Base-by-base conservation (phyloP, 345 rosid species). In the Melaleuca quinquenervia region DNA sequence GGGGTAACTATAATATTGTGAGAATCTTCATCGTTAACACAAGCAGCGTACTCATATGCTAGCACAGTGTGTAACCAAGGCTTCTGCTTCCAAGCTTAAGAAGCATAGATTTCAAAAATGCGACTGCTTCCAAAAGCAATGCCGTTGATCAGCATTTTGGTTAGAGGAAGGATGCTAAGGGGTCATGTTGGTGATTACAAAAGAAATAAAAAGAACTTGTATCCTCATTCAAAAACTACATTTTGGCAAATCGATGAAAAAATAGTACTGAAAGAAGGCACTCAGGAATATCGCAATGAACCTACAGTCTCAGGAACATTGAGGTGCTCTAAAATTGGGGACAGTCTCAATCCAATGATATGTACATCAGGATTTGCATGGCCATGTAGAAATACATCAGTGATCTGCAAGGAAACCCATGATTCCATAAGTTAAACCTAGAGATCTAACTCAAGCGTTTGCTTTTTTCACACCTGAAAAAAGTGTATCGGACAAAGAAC, bases 351-450 rank as follows among this genome's bases (percentile, higher is more conserved):
- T 87, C 99, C 99, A 50, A 96, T 84, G 53, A 96, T 91, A 58
- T 90, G 84, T 11, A 97, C 94, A 52, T 86, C 87, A 24, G 89
- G 86, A 89, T 96, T 97, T 82, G 96, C 94, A 92, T 95, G 96
- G 51, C 98, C 96, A 44, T 91, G 84, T 70, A 97, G 87, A 84
- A 96, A 92, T 32, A 87, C 88, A 54, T 93, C 84, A 7, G 98
- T 95, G 52, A 97, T 89, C 99, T 96, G 93, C 90, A 93, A 85
- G 87, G 24, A 54, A 52, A 87, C 11, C 53, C 51, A 5, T 21
- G 26, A 60, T 5, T 15, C 49, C 22, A 21, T 51, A 27, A 29
- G 27, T 60, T 64, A 53, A 41, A 50, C 3, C 41, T 48, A n/a
- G 32, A 54, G 45, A 58, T 48, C 85, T 0, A 0, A 82, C 83